Evolutionary conservation across 148 eudicot genomes (phyloP), one percentile per base, ranked within the genome.

Genomic region (Vaccinium macrocarpon): DNA sequence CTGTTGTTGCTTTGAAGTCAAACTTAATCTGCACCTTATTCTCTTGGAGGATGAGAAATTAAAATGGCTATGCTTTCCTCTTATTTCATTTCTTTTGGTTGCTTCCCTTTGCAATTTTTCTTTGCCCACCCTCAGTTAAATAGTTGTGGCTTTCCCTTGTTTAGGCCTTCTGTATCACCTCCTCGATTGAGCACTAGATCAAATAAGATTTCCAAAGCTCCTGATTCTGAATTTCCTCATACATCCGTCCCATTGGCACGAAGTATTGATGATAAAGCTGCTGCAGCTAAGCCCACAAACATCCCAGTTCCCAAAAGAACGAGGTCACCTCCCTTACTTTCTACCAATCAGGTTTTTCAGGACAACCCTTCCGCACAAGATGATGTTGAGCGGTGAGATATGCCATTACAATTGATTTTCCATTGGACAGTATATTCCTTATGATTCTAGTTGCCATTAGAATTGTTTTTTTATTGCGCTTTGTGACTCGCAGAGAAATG

Each of bases 271-370:
- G 87, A 85, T 76, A 85, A 90, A 87, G 84, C 79, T 87, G 83
- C 61, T 84, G 85, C 68, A 42, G 79, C 78, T 18, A 90, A 55
- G 82, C 71, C 86, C 86, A 78, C 61, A 83, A 85, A 81, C 85
- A 84, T 84, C 81, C 86, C 93, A 64, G 87, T 82, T 85, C 84
- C 93, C 61, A 95, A 93, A 84, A 91, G 94, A 87, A 92, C 88
- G 79, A 90, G 95, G 89, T 92, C 94, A 84, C 95, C 98, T 83
- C 87, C 92, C 83, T 61, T 66, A 82, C 61, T 86, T 77, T 83
- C 92, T 74, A 62, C 88, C 62, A 86, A 90, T 76, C 92, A 89
- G 87, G 89, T 32, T 61, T 83, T 82, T 78, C 90, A 80, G 73
- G 88, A 85, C 79, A 86, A 81, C 29, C 55, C 83, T 75, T 81